These are phyloP conservation scores for Beverwykella pulmonaria DNA, from an alignment of 495 filamentous ascomycete genomes.

Conservation along the genomic window DNA sequence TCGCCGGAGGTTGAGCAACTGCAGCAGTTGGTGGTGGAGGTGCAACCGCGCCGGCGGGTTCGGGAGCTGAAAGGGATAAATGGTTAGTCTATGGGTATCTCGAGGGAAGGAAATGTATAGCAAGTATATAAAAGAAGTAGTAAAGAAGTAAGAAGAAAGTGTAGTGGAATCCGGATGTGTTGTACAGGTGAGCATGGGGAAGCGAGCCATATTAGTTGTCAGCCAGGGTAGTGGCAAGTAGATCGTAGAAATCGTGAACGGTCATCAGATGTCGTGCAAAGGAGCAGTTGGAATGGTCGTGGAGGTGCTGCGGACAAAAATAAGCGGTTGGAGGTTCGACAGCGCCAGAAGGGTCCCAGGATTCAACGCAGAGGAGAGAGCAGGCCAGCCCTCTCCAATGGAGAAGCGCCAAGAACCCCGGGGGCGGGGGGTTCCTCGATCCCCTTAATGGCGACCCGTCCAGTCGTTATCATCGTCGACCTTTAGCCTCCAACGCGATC, in stretches of 20 bases:
- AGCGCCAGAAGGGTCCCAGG: too few relatives aligned
- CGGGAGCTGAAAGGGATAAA: constrained; percentile 14
- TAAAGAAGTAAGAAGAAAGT: not conserved
- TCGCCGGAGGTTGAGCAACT: constrained; percentile 10
- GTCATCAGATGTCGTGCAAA: not conserved
- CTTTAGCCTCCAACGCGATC: constrained; percentile 14
- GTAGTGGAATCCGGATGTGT: not conserved
- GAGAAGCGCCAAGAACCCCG: not conserved
- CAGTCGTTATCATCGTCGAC: not conserved
- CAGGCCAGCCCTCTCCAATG: not conserved
- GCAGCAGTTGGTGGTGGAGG: constrained; percentile 34
- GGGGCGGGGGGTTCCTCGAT: not conserved
- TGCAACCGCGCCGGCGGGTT: constrained; percentile 26
- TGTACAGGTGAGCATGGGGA: not conserved
- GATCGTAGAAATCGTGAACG: not conserved
- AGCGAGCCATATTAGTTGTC: too few relatives aligned
- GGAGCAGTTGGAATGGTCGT: not conserved
- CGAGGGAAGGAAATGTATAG: too few relatives aligned
- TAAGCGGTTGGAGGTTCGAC: too few relatives aligned
- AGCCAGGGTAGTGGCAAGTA: not conserved
- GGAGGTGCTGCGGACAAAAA: too few relatives aligned
- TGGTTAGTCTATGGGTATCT: constrained; percentile 26
- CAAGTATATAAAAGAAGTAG: not conserved
- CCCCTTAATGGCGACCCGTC: not conserved
- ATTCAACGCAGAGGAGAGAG: not conserved